Evolutionary conservation across 2,329 filamentous ascomycete genomes (phyloP), one percentile per base, ranked within the genome.

Genomic region (Thermothelomyces thermophilus): DNA sequence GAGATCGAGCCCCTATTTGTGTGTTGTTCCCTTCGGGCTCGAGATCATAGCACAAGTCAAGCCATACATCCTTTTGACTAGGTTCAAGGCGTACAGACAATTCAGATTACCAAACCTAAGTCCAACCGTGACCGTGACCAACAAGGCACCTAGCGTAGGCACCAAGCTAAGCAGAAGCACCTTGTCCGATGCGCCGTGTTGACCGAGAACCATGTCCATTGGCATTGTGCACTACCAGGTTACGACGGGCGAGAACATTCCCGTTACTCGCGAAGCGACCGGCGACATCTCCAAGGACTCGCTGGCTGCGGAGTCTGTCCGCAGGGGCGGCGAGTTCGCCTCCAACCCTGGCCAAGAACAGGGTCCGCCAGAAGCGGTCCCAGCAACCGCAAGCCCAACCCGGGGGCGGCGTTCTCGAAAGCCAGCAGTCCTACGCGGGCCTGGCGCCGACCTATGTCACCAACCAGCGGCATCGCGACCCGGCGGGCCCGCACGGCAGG

Each of bases 241-340:
- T 53, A 68, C 67, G 16, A 66, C 67, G 39, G 71, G 73, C 48
- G 55, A 65, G 9, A 24, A 43, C 35, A 76, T 57, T 24, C 76
- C 79, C 24, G 49, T 62, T 1, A 76, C 73, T 51, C 64, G 70
- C 14, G 87, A 93, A 65, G 70, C 74, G 13, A 71, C 83, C 5
- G 88, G 88, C 46, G 60, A 73, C 22, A 75, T 91, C 1, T 69
- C 76, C 39, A 71, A 76, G 13, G 86, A 85, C 67, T 91, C 86
- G 6, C 80, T 94, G 5, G 88, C 88, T 10, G 84, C 81, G 51
- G 83, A 91, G 61, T 93, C 87, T 0, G 68, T 80, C 52, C 69
- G 73, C 41, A 58, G 70, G 19, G 75, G 75, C 50, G 86, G 85
- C 56, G 70, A 66, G 11, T 88, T 87, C 60, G 70, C 75, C 35